Base-by-base conservation (phyloP, 2,329 filamentous ascomycete genomes). In the Arthrobotrys musiformis region DNA sequence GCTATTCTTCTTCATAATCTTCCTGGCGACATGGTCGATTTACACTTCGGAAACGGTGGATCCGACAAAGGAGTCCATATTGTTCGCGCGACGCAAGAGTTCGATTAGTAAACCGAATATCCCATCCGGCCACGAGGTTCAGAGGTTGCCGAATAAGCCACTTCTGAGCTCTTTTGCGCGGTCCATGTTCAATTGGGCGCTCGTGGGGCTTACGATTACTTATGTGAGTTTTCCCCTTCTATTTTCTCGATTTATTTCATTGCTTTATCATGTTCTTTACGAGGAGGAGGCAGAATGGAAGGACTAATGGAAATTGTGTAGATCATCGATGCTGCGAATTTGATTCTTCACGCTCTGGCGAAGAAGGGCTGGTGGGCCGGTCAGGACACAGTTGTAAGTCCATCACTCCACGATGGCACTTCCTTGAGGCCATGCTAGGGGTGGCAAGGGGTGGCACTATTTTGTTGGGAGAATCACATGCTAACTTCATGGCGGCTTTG, bases 311-410 rank as follows among this genome's bases (percentile, higher is more conserved):
- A 11, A 24, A 40, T 24, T 58, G 19, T n/a, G 4, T 54, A 78
- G 66, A 68, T 78, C 54, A 40, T 86, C 79, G 93, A 93, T 84
- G 90, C 91, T 61, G 86, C 87, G 63, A 89, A 91, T 80, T 89
- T 94, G 82, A 89, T 95, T 56, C 83, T 89, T 54, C 93, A 95
- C 84, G 90, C 92, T 78, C 86, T 97, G 72, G 85, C 88, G 62
- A 86, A 89, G 48, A 86, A 90, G 78, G 86, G 88, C 72, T 94
- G 91, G 91, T 97, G 93, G 93, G 92, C 82, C 92, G 85, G 92
- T 94, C 89, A 82, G 91, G 85, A 68, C 40, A 67, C 72, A 52
- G 50, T 63, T 37, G 58, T 63, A 68, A 40, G 74, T 54, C 50
- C 11, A 52, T 26, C 26, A n/a, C 58, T 61, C 75, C 78, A 78